Evolutionary conservation across 176 grass and related monocot species (phyloP).

Genomic region (Rhynchospora breviuscula): DNA sequence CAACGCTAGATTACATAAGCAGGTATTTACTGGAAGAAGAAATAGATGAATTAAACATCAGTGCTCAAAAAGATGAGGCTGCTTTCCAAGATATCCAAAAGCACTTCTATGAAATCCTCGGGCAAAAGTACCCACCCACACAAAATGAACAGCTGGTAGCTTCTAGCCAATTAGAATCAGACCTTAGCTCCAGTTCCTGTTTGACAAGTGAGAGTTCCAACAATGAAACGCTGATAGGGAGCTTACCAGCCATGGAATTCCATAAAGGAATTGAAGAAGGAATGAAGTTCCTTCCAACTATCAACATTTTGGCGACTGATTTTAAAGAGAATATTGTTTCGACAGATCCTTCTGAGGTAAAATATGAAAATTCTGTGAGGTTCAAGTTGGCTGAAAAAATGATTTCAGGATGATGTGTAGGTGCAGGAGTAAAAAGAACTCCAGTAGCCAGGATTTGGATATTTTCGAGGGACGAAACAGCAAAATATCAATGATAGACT

Average conservation of each 20-base stretch:
- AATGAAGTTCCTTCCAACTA: conserved; percentile 37
- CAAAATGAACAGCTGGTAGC: conserved; percentile 5
- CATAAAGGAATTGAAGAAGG: conserved; percentile 9
- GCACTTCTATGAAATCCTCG: conserved; percentile 54
- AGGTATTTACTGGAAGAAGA: conserved; percentile 54
- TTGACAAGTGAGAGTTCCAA: neutral
- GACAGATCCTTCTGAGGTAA: neutral
- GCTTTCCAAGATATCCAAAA: conserved; percentile 46
- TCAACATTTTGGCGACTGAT: neutral
- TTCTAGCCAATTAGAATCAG: conserved; percentile 18
- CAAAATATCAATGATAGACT: conserved; percentile 41
- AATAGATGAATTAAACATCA: conserved; percentile 35
- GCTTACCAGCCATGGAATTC: conserved; percentile 18
- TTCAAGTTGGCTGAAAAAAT: neutral
- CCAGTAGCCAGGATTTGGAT: conserved; percentile 21
- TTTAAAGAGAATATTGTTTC: neutral
- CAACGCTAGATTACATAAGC: conserved; percentile 42
- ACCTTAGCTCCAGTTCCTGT: conserved; percentile 26
- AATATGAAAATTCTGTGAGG: neutral
- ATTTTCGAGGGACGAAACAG: conserved; percentile 37
- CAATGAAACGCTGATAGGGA: neutral
- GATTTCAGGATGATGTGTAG: neutral
- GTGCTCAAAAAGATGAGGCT: conserved; percentile 21
- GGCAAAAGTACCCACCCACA: conserved; percentile 34
- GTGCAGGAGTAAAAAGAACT: conserved; percentile 9